phyloP scores from a whole-genome alignment of 306 rosid species.

The Crotalaria pallida region DNA sequence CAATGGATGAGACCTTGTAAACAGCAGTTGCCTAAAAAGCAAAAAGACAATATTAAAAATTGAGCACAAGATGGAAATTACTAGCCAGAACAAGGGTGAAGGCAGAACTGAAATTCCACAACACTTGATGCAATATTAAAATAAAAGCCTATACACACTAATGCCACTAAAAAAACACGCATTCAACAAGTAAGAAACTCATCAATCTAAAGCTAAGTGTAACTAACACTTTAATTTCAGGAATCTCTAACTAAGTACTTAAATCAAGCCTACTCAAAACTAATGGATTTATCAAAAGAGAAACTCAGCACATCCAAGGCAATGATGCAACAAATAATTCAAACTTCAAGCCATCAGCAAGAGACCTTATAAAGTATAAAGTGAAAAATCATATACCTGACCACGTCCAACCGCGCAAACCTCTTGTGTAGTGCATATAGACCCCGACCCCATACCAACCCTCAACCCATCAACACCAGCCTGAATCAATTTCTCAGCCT shows the following conservation, averaged over 20 bases:
- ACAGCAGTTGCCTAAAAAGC: constrained; percentile 73
- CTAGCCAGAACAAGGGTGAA: neutral
- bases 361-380: neutral
- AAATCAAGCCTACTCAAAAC: neutral
- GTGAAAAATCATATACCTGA: constrained; percentile 48
- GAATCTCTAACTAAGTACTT: too few relatives aligned
- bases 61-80: neutral
- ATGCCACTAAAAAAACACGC: neutral
- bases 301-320: neutral
- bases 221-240: neutral
- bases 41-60: neutral
- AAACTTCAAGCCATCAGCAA: neutral
- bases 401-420: constrained; percentile 96
- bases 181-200: neutral
- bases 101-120: neutral
- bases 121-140: neutral
- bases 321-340: neutral
- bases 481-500: constrained; percentile 81
- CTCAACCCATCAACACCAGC: constrained; percentile 92
- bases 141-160: neutral
- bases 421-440: constrained; percentile 94
- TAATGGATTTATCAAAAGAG: neutral
- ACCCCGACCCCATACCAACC: constrained; percentile 97
- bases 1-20: constrained; percentile 76
- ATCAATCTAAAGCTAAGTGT: neutral